These are phyloP conservation scores for Aspergillus brunneoviolaceus DNA, from an alignment of 2,329 filamentous ascomycete species.

Conservation along the genomic window DNA sequence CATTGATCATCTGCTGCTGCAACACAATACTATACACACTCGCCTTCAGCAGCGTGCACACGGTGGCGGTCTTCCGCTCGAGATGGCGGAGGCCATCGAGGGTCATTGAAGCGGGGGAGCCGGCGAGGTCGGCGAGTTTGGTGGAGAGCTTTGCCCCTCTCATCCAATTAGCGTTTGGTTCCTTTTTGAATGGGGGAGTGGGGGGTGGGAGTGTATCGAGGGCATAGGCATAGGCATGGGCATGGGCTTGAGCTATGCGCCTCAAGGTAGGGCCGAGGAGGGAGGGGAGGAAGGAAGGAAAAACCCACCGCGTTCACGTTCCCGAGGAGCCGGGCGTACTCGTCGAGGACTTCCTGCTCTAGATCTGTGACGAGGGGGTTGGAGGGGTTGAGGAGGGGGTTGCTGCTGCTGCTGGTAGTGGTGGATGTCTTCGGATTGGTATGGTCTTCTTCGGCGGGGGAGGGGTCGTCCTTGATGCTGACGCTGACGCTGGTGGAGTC, in stretches of 20 bases:
- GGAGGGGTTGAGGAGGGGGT: conserved; percentile 40
- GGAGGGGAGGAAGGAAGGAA: background rate
- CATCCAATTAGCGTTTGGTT: no score
- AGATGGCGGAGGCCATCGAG: conserved; percentile 77
- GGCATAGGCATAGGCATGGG: no score
- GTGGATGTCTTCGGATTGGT: background rate
- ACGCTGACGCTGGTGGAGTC: no score
- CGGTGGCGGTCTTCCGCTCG: conserved; percentile 90
- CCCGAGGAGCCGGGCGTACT: conserved; percentile 81
- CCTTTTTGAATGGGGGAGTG: no score
- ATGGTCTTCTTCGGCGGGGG: no score
- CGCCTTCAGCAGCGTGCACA: conserved; percentile 94
- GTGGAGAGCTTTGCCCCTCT: conserved; percentile 29
- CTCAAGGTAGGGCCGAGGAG: background rate
- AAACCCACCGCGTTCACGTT: conserved; percentile 80
- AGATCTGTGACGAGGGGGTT: conserved; percentile 63
- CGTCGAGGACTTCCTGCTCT: conserved; percentile 91
- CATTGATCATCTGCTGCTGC: conserved; percentile 90
- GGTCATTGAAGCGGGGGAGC: conserved; percentile 71
- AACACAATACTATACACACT: conserved; percentile 98
- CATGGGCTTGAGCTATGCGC: no score
- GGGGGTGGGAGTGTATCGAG: no score
- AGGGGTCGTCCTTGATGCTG: no score
- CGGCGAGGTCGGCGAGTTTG: conserved; percentile 56
- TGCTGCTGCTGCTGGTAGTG: conserved; percentile 18